Conservation (phyloP, 2,329 filamentous ascomycete genomes). For the Aspergillus tamarii region DNA sequence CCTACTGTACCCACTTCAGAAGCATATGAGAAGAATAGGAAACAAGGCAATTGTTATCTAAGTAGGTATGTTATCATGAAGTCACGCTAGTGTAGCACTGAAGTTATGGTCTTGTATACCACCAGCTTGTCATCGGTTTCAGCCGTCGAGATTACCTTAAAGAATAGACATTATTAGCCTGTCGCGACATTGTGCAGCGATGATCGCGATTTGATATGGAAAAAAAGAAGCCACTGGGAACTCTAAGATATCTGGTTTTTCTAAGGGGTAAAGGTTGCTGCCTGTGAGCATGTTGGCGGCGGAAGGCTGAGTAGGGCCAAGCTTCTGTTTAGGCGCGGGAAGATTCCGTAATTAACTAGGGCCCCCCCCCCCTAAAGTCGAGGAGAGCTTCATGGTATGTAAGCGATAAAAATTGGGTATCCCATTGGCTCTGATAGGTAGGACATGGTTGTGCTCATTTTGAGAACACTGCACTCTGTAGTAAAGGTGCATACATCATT, state of each 20-base stretch:
- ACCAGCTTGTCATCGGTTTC: background rate
- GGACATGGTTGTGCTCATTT: background rate
- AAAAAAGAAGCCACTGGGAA: slow-evolving; percentile 1
- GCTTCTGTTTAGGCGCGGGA: slow-evolving; percentile 15
- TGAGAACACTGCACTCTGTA: background rate
- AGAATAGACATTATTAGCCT: background rate
- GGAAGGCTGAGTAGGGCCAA: slow-evolving; percentile 7
- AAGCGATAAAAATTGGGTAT: background rate
- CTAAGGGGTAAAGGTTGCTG: slow-evolving; percentile 14
- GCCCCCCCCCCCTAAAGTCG: background rate
- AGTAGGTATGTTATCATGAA: background rate
- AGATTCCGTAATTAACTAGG: slow-evolving; percentile 12
- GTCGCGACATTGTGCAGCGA: background rate
- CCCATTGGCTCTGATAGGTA: background rate
- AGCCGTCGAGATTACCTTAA: background rate
- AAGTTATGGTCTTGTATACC: background rate
- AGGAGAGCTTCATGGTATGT: background rate
- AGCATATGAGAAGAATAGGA: background rate
- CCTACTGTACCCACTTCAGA: background rate
- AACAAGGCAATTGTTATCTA: background rate
- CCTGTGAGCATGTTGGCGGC: background rate
- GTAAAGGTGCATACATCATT: background rate
- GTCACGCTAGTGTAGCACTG: background rate
- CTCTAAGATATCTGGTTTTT: slow-evolving; percentile 6
- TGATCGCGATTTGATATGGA: slow-evolving; percentile 7